Conservation (phyloP, 768 basidiomycete genomes). For the Mrakia hoshinonis region DNA sequence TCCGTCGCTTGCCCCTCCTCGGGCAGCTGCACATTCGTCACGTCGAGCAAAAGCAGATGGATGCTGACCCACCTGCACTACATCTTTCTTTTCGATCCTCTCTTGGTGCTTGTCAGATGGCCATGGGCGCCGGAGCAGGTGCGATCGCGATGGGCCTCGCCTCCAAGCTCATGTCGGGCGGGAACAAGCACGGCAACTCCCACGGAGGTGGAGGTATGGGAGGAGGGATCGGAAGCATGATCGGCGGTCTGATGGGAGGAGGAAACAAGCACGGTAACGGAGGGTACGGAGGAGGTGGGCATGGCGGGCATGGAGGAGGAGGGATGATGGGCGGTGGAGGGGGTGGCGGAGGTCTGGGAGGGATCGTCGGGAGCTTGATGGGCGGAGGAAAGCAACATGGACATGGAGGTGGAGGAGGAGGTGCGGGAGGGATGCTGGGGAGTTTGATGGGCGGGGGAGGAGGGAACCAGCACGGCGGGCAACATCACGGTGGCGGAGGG, state of each 20-base stretch:
- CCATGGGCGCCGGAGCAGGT: not conserved
- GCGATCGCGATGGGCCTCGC: not conserved
- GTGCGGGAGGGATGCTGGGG: too few species aligned
- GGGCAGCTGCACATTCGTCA: too few species aligned
- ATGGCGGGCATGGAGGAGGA: not conserved
- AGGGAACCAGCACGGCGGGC: too few species aligned
- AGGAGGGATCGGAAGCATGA: slow-evolving; percentile 1
- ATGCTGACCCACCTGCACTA: not conserved
- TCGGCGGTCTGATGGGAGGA: not conserved
- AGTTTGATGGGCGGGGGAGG: too few species aligned
- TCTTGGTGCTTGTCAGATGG: not conserved
- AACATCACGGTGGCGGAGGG: too few species aligned
- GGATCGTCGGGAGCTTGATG: not conserved
- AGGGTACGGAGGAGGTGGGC: not conserved
- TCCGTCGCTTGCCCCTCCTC: too few species aligned
- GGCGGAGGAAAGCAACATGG: not conserved
- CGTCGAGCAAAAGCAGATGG: too few species aligned
- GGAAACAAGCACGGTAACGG: not conserved
- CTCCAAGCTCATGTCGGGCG: not conserved
- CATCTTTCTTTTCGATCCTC: not conserved
- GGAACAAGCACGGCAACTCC: slow-evolving; percentile 8
- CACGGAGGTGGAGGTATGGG: not conserved
- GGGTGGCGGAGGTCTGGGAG: not conserved
- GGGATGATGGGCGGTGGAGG: not conserved
- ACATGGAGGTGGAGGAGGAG: not conserved